These are phyloP conservation scores for Paramyrothecium sp. DNA, from an alignment of 2,329 filamentous ascomycete species.

Conservation along the genomic window DNA sequence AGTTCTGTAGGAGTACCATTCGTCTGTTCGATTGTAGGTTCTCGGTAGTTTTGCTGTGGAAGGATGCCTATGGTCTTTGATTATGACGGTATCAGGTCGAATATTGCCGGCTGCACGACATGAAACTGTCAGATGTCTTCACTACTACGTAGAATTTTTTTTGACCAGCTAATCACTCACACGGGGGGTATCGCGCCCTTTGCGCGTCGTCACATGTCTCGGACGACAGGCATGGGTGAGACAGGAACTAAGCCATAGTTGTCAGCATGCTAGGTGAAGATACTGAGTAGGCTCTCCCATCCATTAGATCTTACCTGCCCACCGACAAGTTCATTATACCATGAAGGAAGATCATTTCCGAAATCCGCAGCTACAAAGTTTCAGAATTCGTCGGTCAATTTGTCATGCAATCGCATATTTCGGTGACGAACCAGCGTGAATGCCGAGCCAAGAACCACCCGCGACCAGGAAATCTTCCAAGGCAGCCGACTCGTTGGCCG, in stretches of 20 bases:
- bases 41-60: not conserved
- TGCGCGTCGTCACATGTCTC: not conserved
- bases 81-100: not conserved
- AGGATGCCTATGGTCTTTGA: not conserved
- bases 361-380: not conserved
- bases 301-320: not conserved
- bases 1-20: not conserved
- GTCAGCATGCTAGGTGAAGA: no score
- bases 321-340: not conserved
- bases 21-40: not conserved
- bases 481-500: not conserved
- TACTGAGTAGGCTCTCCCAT: not conserved
- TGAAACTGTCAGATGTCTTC: not conserved
- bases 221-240: not conserved
- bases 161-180: not conserved
- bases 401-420: not conserved
- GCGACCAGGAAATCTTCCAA: not conserved
- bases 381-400: not conserved
- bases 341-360: not conserved
- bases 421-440: not conserved
- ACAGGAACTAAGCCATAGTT: not conserved
- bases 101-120: not conserved
- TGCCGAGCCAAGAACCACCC: not conserved
- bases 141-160: no score
- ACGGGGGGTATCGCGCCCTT: not conserved